Evolutionary conservation across 768 basidiomycete species (phyloP).

Genomic region (Calocera cornea): DNA sequence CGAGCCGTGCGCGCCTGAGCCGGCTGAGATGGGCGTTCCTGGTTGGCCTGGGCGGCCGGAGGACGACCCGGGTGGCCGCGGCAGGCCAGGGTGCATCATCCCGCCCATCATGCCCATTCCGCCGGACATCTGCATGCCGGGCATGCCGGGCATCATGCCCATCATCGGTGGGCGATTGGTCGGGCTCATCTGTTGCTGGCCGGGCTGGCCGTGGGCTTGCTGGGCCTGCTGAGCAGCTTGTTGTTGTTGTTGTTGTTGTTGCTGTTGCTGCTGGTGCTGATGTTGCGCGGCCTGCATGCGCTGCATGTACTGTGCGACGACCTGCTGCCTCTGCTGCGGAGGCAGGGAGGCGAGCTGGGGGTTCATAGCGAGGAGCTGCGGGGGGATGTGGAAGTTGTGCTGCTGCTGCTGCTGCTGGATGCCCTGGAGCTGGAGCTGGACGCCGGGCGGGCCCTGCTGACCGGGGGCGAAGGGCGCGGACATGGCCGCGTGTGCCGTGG

Average conservation of each 20-base stretch:
- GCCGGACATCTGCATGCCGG: background rate
- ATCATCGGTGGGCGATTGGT: background rate
- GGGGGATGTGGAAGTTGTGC: too few species aligned
- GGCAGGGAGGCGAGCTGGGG: background rate
- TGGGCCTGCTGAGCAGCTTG: slow-evolving; percentile 6
- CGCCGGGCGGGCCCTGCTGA: too few species aligned
- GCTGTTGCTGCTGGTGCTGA: slow-evolving; percentile 9
- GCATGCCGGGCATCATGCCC: background rate
- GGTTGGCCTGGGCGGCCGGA: background rate
- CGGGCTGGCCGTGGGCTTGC: background rate
- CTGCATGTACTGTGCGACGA: slow-evolving; percentile 3
- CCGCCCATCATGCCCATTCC: background rate
- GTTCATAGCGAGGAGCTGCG: background rate
- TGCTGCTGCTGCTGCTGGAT: too few species aligned
- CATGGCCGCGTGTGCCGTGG: too few species aligned
- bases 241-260: slow-evolving; percentile 8
- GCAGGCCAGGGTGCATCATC: background rate
- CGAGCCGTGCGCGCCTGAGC: background rate
- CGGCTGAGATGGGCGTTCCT: background rate
- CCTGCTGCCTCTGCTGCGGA: background rate
- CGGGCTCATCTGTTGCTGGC: background rate
- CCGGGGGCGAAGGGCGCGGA: too few species aligned
- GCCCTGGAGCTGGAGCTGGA: too few species aligned
- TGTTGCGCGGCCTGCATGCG: slow-evolving; percentile 2
- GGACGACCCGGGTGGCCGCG: background rate